Evolutionary conservation across 306 rosid species (phyloP).

Genomic region (Lablab purpureus): DNA sequence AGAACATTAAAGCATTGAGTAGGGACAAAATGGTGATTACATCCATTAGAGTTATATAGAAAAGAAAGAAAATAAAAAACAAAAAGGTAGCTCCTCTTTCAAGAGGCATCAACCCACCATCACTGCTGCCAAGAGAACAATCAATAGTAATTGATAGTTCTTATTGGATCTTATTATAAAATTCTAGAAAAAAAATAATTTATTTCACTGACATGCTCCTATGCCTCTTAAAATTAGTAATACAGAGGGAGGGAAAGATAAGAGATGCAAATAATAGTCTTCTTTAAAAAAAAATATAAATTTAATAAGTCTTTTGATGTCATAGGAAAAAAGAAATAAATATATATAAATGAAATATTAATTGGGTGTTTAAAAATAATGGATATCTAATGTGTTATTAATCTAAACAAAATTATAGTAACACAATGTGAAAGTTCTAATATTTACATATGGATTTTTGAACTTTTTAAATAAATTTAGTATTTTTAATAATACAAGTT

Average conservation of each 20-base stretch:
- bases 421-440: not conserved
- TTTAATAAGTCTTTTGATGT: too few relatives aligned
- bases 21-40: slow-evolving; percentile 45
- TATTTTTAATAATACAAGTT: too few relatives aligned
- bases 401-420: not conserved
- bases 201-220: slow-evolving; percentile 57
- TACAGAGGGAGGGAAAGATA: not conserved
- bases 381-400: too few relatives aligned
- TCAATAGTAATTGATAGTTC: slow-evolving; percentile 47
- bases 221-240: slow-evolving; percentile 60
- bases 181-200: slow-evolving; percentile 47
- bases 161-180: slow-evolving; percentile 54
- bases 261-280: slow-evolving; percentile 16
- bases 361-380: too few relatives aligned
- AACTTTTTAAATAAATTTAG: too few relatives aligned
- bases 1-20: slow-evolving; percentile 11
- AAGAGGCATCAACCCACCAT: slow-evolving; percentile 47
- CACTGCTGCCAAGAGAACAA: slow-evolving; percentile 42
- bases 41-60: slow-evolving; percentile 6
- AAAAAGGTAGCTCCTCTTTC: slow-evolving; percentile 36
- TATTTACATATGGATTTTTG: too few relatives aligned
- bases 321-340: too few relatives aligned
- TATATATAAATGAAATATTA: too few relatives aligned
- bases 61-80: slow-evolving; percentile 14
- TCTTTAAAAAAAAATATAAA: too few relatives aligned